Percentiles rank a stretch among this genome's conserved stretches.
phyloP scores from a whole-genome alignment of 1,139 yeast species.

The Debaryomyces subglobosus region DNA sequence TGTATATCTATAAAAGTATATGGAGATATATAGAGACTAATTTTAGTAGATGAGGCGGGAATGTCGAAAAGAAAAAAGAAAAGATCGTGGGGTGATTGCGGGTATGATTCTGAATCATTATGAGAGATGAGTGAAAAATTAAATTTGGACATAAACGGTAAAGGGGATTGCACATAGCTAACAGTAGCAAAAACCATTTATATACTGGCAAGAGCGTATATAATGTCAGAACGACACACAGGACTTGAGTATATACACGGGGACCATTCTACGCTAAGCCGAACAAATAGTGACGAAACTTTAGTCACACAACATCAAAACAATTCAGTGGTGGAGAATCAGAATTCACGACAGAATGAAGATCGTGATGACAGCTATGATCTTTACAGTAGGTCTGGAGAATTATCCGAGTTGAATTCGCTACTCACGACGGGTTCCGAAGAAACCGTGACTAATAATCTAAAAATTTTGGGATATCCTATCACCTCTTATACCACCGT shows the following conservation, averaged over 20 bases:
- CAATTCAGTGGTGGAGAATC: neutral
- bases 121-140: slow-evolving; percentile 1
- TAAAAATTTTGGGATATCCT: slow-evolving; percentile 26
- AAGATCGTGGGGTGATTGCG: neutral
- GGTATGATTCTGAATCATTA: neutral
- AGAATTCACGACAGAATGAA: neutral
- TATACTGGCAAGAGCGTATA: neutral
- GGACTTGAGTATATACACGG: neutral
- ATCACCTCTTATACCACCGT: slow-evolving; percentile 22
- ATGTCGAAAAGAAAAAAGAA: neutral
- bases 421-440: slow-evolving; percentile 27
- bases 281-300: slow-evolving; percentile 8
- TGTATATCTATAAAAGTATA: no score
- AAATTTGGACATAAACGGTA: neutral
- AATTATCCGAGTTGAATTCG: slow-evolving; percentile 22
- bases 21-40: neutral
- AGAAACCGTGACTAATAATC: slow-evolving; percentile 31
- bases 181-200: neutral
- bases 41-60: neutral
- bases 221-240: neutral
- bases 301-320: slow-evolving; percentile 1
- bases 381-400: slow-evolving; percentile 6
- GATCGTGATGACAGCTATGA: neutral
- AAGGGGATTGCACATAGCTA: neutral
- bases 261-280: neutral